Conservation (phyloP, 2,329 filamentous ascomycete genomes). For the Grosmannia penicillata region DNA sequence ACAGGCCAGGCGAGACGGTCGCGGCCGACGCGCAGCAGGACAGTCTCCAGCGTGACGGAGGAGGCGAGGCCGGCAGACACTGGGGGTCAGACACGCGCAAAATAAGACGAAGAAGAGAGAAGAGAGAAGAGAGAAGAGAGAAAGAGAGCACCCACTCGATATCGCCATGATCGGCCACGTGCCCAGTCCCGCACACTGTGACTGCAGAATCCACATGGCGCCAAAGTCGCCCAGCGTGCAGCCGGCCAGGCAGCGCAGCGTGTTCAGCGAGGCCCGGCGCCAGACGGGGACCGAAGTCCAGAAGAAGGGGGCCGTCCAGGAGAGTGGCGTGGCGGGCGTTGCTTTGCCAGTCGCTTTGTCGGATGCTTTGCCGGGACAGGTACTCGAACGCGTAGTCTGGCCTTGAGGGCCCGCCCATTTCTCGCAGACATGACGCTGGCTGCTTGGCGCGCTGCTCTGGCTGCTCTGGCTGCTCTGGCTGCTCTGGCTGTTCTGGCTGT, state of each 20-base stretch:
- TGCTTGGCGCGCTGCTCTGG: too few relatives aligned
- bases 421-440: too few relatives aligned
- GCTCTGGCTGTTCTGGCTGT: too few relatives aligned
- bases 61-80: conserved; percentile 36
- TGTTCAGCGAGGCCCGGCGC: conserved; percentile 37
- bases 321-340: neutral
- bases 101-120: neutral
- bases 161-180: conserved; percentile 34
- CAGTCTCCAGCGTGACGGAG: conserved; percentile 36
- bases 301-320: conserved; percentile 14
- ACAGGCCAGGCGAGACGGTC: conserved; percentile 30
- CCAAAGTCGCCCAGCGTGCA: conserved; percentile 42
- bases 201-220: conserved; percentile 38
- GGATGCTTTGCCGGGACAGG: too few relatives aligned
- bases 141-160: conserved; percentile 19
- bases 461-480: too few relatives aligned
- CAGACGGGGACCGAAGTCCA: conserved; percentile 23
- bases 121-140: too few relatives aligned
- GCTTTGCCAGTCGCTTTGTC: too few relatives aligned
- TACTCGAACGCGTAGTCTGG: too few relatives aligned
- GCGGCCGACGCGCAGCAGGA: conserved; percentile 30
- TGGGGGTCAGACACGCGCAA: neutral
- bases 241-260: conserved; percentile 37
- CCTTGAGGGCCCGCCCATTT: too few relatives aligned
- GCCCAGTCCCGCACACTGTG: conserved; percentile 28